Evolutionary conservation across 2,329 filamentous ascomycete species (phyloP).

Genomic region (Blumeriella jaapii): DNA sequence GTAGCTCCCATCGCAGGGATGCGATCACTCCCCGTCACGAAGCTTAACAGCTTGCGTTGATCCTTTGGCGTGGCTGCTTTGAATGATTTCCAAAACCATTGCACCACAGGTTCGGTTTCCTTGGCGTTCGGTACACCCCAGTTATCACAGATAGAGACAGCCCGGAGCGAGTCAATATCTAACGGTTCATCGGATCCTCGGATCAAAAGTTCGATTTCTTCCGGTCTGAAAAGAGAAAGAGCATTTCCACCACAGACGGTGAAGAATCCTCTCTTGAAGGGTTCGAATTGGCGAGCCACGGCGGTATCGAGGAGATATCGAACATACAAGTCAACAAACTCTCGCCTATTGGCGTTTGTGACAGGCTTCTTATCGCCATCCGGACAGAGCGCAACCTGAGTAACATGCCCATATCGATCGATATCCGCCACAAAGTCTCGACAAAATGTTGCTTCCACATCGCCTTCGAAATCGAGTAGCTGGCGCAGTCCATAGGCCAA

Average conservation of each 20-base stretch:
- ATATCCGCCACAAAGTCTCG: conserved; percentile 70
- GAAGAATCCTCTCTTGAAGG: conserved; percentile 89
- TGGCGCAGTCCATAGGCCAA: conserved; percentile 66
- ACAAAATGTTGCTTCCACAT: conserved; percentile 70
- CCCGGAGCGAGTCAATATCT: conserved; percentile 63
- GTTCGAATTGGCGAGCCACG: conserved; percentile 75
- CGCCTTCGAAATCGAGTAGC: conserved; percentile 71
- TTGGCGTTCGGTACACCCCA: conserved; percentile 51
- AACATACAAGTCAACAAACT: conserved; percentile 81
- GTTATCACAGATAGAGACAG: conserved; percentile 71
- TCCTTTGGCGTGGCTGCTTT: conserved; percentile 49
- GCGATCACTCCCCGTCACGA: conserved; percentile 83
- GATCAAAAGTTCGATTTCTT: conserved; percentile 83
- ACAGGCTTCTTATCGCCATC: conserved; percentile 65
- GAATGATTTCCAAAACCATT: conserved; percentile 87
- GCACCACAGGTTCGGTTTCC: conserved; percentile 53
- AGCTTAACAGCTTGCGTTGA: conserved; percentile 70
- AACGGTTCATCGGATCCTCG: conserved; percentile 75
- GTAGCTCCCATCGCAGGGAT: conserved; percentile 82
- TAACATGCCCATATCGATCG: conserved; percentile 62
- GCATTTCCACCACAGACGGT: conserved; percentile 85
- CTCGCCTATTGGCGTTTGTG: conserved; percentile 71
- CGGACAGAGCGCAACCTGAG: conserved; percentile 58
- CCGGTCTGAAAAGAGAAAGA: conserved; percentile 73
- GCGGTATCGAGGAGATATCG: conserved; percentile 68